These are phyloP conservation scores for Penicillium bialowiezense DNA, from an alignment of 495 filamentous ascomycete genomes.

Conservation along the genomic window DNA sequence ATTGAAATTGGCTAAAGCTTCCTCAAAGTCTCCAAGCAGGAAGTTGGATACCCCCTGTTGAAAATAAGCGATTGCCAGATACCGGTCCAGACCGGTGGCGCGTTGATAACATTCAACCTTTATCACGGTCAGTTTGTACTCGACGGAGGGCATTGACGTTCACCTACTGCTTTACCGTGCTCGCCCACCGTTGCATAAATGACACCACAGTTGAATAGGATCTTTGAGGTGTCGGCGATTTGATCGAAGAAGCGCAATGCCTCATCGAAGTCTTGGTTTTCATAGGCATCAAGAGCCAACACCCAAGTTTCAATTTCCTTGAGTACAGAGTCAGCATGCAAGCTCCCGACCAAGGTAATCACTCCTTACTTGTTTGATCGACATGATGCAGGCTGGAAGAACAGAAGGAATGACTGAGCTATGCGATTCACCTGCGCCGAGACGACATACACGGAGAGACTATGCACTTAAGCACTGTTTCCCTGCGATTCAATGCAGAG, in stretches of 20 bases:
- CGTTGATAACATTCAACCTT: conserved; percentile 95
- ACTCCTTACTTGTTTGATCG: conserved; percentile 40
- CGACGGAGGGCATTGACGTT: not conserved
- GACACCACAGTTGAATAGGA: conserved; percentile 97
- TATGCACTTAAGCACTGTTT: not conserved
- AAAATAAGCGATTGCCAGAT: conserved; percentile 97
- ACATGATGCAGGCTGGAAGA: conserved; percentile 24
- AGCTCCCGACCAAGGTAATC: not conserved
- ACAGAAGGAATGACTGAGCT: not conserved
- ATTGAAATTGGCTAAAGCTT: conserved; percentile 98
- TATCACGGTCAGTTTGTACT: not conserved
- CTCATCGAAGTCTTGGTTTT: conserved; percentile 93
- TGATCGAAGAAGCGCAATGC: conserved; percentile 75
- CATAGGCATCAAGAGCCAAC: conserved; percentile 83
- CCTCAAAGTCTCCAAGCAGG: conserved; percentile 93
- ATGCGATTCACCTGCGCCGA: not conserved
- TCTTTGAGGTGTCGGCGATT: conserved; percentile 96
- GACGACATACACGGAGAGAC: not conserved
- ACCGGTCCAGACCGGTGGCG: conserved; percentile 84
- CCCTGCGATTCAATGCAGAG: conserved; percentile 4
- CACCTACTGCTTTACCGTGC: conserved; percentile 87
- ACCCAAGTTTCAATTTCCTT: conserved; percentile 99
- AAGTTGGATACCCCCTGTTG: conserved; percentile 99
- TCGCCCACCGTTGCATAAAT: conserved; percentile 98
- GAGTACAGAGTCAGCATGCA: conserved; percentile 17